Conservation (phyloP, 176 grass and related monocot species). For the Cymbopogon citratus region DNA sequence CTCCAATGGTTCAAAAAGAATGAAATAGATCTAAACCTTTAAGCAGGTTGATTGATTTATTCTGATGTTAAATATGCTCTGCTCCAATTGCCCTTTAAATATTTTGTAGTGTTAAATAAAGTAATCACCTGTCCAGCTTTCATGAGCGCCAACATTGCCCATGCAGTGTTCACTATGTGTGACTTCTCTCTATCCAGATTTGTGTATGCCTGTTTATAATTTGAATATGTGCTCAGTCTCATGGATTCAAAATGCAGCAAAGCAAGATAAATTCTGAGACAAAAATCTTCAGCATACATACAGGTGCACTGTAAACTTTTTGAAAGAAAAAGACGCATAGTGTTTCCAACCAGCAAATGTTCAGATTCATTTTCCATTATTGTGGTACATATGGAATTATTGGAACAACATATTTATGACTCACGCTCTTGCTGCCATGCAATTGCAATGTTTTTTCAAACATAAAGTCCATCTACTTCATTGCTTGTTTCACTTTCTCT, state of each 20-base stretch:
- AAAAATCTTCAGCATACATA: slow-evolving; percentile 4
- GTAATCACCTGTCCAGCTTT: slow-evolving; percentile 71
- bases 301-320: background rate
- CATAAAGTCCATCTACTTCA: background rate
- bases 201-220: slow-evolving; percentile 56
- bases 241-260: slow-evolving; percentile 5
- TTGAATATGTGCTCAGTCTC: background rate
- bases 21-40: slow-evolving; percentile 4
- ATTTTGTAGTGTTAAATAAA: background rate
- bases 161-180: slow-evolving; percentile 67
- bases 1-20: background rate
- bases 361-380: slow-evolving; percentile 10
- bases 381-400: background rate
- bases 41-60: background rate
- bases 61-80: background rate
- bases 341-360: background rate
- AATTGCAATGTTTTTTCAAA: background rate
- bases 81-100: background rate
- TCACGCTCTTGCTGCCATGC: background rate
- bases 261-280: background rate
- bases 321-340: slow-evolving; percentile 1
- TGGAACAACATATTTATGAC: background rate
- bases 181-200: slow-evolving; percentile 56
- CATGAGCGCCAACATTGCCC: slow-evolving; percentile 70
- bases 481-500: background rate